These are phyloP conservation scores for Termitomyces eurrhizus DNA, from an alignment of 768 basidiomycete species.

Conservation along the genomic window DNA sequence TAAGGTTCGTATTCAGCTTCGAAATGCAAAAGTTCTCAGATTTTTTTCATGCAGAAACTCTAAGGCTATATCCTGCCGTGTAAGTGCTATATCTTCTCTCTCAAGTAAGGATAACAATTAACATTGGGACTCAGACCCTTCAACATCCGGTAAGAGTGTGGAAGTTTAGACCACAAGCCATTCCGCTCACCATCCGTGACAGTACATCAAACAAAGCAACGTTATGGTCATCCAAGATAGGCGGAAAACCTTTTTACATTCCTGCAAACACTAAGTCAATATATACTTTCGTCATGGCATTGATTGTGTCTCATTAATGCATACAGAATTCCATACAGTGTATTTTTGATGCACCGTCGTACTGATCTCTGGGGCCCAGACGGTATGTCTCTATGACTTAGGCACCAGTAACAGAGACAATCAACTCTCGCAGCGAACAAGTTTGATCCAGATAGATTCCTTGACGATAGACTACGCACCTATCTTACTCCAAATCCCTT, in stretches of 20 bases:
- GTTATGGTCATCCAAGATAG: slow-evolving; percentile 23
- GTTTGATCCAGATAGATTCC: slow-evolving; percentile 66
- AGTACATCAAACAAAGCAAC: slow-evolving; percentile 25
- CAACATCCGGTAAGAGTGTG: slow-evolving; percentile 21
- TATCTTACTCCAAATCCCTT: slow-evolving; percentile 57
- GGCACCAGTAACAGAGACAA: neutral
- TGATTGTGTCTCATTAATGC: slow-evolving; percentile 16
- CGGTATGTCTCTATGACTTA: slow-evolving; percentile 28
- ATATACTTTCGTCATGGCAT: too few relatives aligned
- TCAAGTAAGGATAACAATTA: neutral
- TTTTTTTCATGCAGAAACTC: slow-evolving; percentile 28
- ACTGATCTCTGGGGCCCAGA: slow-evolving; percentile 58
- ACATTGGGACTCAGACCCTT: slow-evolving; percentile 18
- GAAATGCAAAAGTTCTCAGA: slow-evolving; percentile 5
- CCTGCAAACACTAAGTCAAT: slow-evolving; percentile 28
- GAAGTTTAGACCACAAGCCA: neutral
- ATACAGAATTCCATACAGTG: slow-evolving; percentile 21
- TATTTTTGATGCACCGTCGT: slow-evolving; percentile 37
- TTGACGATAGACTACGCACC: slow-evolving; percentile 51
- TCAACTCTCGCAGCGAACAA: slow-evolving; percentile 31
- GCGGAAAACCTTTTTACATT: slow-evolving; percentile 32
- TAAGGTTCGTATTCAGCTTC: neutral
- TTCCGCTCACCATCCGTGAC: neutral
- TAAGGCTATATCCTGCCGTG: slow-evolving; percentile 38
- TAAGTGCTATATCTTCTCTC: slow-evolving; percentile 13